Percentiles rank a stretch among this genome's conserved stretches.
phyloP scores from a whole-genome alignment of 2,329 filamentous ascomycete species.

The Colletotrichum aenigma region DNA sequence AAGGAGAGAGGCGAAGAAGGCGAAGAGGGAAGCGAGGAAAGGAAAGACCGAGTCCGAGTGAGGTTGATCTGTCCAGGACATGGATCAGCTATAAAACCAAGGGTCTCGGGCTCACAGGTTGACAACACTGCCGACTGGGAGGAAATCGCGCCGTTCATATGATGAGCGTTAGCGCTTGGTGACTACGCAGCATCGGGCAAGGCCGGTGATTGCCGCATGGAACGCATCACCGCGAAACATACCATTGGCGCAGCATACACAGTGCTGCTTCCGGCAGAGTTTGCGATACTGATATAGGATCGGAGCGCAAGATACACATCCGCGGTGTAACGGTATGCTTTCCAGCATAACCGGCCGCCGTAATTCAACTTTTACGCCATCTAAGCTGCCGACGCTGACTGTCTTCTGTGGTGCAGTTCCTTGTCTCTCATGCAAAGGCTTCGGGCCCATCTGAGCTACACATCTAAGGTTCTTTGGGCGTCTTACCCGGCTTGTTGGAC shows the following conservation, averaged over 20 bases:
- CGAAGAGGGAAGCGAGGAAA: conserved; percentile 23
- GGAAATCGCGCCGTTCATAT: neutral
- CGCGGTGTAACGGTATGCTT: neutral
- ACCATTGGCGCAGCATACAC: neutral
- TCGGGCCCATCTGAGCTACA: neutral
- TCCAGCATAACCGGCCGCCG: neutral
- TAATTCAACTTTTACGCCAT: neutral
- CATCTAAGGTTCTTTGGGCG: conserved; percentile 62
- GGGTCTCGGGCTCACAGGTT: neutral
- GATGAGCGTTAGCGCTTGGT: neutral
- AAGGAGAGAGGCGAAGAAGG: conserved; percentile 36
- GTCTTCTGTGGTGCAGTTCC: neutral
- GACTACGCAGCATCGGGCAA: neutral
- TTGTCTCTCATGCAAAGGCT: neutral
- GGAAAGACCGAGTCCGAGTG: conserved; percentile 2
- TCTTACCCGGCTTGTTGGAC: conserved; percentile 73
- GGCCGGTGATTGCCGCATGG: neutral
- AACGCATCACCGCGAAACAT: neutral
- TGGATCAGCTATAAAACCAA: neutral
- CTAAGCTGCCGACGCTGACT: neutral
- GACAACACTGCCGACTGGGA: neutral
- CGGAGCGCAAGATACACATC: neutral
- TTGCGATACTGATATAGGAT: neutral
- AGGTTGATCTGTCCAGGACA: neutral
- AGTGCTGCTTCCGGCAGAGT: neutral